These are phyloP conservation scores for Penicillium subrubescens DNA, from an alignment of 495 filamentous ascomycete genomes.

Conservation along the genomic window DNA sequence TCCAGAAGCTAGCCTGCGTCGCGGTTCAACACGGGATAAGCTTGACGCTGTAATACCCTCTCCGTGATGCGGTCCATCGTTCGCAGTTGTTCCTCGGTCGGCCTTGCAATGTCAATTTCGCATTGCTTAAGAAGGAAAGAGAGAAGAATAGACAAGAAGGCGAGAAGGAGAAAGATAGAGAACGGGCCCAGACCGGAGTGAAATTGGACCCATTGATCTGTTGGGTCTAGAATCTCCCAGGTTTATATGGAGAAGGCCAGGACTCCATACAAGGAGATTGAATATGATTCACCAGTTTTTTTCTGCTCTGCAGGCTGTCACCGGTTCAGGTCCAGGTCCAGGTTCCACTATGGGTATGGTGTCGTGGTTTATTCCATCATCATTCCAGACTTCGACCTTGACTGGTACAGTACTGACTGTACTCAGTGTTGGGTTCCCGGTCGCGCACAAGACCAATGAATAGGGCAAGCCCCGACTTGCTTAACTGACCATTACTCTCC, in stretches of 20 bases:
- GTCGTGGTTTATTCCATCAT: background rate
- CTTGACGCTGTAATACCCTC: conserved; percentile 18
- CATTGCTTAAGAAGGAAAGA: background rate
- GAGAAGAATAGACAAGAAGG: background rate
- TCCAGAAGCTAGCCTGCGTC: conserved; percentile 14
- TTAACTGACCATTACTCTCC: background rate
- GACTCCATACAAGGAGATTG: background rate
- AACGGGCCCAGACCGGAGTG: conserved; percentile 17
- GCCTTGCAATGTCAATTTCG: conserved; percentile 13
- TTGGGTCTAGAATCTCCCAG: conserved; percentile 27
- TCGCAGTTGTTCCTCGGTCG: conserved; percentile 16
- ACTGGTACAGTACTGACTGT: background rate
- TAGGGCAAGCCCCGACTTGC: background rate
- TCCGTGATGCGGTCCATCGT: conserved; percentile 15
- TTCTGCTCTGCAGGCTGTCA: background rate
- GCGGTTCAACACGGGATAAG: conserved; percentile 13
- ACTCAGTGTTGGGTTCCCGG: too few species aligned
- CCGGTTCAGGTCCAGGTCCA: background rate
- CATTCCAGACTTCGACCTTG: background rate
- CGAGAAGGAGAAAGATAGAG: background rate
- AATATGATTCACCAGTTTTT: background rate
- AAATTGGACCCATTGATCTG: conserved; percentile 31
- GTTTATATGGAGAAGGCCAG: background rate
- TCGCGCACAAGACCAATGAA: background rate
- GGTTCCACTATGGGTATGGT: background rate